These are phyloP conservation scores for Colletotrichum lini DNA, from an alignment of 2,329 filamentous ascomycete species.

Conservation along the genomic window DNA sequence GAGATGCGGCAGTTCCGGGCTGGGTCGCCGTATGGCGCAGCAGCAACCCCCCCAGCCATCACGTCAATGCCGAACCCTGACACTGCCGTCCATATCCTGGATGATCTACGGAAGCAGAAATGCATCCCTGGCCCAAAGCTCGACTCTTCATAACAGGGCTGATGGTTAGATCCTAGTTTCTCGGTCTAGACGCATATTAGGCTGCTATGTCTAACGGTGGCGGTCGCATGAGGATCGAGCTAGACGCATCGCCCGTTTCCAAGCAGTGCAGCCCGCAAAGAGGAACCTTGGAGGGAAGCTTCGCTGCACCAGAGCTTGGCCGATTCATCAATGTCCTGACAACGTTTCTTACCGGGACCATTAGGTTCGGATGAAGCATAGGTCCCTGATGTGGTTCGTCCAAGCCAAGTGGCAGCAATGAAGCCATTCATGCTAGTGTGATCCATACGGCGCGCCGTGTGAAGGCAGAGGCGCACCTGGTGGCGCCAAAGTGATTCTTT, in stretches of 20 bases:
- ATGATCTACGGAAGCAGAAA: not conserved
- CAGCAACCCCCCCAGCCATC: constrained; percentile 6
- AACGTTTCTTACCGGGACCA: constrained; percentile 9
- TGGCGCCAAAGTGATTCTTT: not conserved
- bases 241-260: constrained; percentile 18
- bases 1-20: constrained; percentile 19
- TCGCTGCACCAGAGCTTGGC: not conserved
- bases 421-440: constrained; percentile 7
- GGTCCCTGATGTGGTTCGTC: constrained; percentile 21
- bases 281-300: not conserved
- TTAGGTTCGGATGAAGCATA: constrained; percentile 29
- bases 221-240: constrained; percentile 24
- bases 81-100: not conserved
- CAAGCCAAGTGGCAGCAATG: constrained; percentile 18
- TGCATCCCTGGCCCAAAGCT: constrained; percentile 1
- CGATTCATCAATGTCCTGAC: not conserved
- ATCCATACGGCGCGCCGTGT: not conserved
- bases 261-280: not conserved
- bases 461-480: not conserved
- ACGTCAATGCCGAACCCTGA: constrained; percentile 15
- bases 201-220: constrained; percentile 23
- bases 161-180: constrained; percentile 7
- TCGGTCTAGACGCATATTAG: constrained; percentile 21
- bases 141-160: constrained; percentile 14
- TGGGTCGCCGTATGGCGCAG: constrained; percentile 30